Conservation (phyloP, 2,329 filamentous ascomycete species). For the Aspergillus novofumigatus region DNA sequence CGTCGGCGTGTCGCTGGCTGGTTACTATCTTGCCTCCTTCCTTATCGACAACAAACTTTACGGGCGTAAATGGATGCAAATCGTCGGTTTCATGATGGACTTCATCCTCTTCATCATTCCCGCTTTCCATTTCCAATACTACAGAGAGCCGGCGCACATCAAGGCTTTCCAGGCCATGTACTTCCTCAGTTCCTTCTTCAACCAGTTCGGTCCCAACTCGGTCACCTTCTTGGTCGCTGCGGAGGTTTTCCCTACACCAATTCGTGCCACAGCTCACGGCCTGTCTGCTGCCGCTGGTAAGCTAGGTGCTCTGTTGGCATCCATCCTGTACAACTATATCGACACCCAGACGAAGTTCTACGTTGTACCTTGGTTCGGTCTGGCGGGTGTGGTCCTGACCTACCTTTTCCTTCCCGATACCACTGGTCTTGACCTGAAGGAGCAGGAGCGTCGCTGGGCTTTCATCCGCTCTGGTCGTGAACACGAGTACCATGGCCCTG, state of each 20-base stretch:
- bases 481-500: constrained; percentile 85
- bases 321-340: constrained; percentile 94
- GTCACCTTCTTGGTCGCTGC: constrained; percentile 95
- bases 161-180: constrained; percentile 97
- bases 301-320: constrained; percentile 77
- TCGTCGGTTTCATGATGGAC: constrained; percentile 85
- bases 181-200: constrained; percentile 97
- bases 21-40: constrained; percentile 87
- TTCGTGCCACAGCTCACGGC: constrained; percentile 90
- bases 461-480: constrained; percentile 77
- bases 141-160: constrained; percentile 66
- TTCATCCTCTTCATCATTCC: constrained; percentile 93
- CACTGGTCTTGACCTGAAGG: constrained; percentile 91
- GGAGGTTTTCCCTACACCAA: constrained; percentile 91
- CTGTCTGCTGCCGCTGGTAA: constrained; percentile 92
- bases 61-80: constrained; percentile 94
- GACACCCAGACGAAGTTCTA: constrained; percentile 78
- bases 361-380: constrained; percentile 92
- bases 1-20: constrained; percentile 75
- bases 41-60: constrained; percentile 96
- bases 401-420: constrained; percentile 90
- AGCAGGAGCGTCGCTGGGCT: constrained; percentile 90
- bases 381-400: constrained; percentile 79
- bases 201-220: constrained; percentile 95
- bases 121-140: constrained; percentile 83